Base-by-base conservation (phyloP, 345 rosid species). In the Dovyalis caffra region DNA sequence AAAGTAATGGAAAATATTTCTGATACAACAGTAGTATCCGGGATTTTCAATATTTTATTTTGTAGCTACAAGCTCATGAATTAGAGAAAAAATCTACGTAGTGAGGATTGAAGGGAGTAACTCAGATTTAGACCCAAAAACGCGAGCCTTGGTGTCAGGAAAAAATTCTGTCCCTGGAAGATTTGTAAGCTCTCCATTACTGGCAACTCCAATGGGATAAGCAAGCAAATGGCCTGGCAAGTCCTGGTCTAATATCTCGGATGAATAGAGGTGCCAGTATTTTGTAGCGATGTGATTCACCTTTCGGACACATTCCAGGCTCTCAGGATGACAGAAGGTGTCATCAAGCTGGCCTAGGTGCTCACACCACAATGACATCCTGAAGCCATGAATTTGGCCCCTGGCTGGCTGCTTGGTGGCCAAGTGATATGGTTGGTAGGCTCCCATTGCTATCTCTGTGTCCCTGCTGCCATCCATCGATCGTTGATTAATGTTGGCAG, bases 381-480 rank as follows among this genome's bases (percentile, higher is more conserved):
- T 82, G 31, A 87, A 77, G 37, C 90, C 90, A 20, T 87, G 80
- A 25, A 87, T 61, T 51, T 85, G 87, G 68, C 90, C 90, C 78
- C 85, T 84, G 11, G 84, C 84, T n/a, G 73, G 76, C 38, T 66
- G 64, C 3, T 53, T 61, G 40, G 69, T 69, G 32, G 74, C 70
- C 11, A 88, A 63, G 71, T 86, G 81, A 47, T 81, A 38, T 0
- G 86, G 87, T 60, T 84, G 88, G 76, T 83, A 82, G 21, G 82
- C 90, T 65, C 85, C 90, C 81, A 80, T 83, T 43, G 85, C 90
- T 35, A 87, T 87, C 81, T 87, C 90, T 14, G 90, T 66, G 64
- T 87, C 88, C 67, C 90, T 80, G 6, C 79, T 82, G 0, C 90
- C 88, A 12, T 87, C 88, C 90, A 83, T 87, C 2, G 90, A 87